phyloP scores from a whole-genome alignment of 1,284 basidiomycete genomes.

The Naganishia liquefaciens region DNA sequence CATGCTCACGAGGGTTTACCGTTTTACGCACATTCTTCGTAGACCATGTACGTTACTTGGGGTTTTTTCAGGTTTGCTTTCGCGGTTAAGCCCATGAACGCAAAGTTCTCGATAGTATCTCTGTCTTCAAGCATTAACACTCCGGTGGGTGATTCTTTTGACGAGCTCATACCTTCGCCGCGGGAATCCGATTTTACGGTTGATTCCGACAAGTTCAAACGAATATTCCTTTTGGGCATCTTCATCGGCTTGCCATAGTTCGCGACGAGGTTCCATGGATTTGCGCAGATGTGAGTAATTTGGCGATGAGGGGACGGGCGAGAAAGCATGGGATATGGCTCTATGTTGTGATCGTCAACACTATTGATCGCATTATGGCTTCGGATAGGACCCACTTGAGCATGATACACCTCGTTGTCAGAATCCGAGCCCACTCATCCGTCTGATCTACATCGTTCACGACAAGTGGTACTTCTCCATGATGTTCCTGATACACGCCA shows the following conservation, averaged over 20 bases:
- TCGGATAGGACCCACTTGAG: constrained; percentile 64
- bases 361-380: constrained; percentile 19
- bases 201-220: constrained; percentile 71
- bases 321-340: constrained; percentile 74
- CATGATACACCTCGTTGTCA: constrained; percentile 77
- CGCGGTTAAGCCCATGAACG: constrained; percentile 81
- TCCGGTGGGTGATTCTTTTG: too few relatives aligned
- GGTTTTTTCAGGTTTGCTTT: constrained; percentile 81
- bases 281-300: constrained; percentile 61
- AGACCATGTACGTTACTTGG: constrained; percentile 73
- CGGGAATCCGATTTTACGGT: constrained; percentile 18
- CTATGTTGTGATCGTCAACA: constrained; percentile 54
- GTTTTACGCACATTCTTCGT: constrained; percentile 80
- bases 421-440: constrained; percentile 70
- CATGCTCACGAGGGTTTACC: background rate
- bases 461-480: constrained; percentile 56
- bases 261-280: constrained; percentile 43
- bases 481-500: constrained; percentile 8
- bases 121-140: constrained; percentile 34
- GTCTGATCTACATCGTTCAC: constrained; percentile 69
- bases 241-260: constrained; percentile 65
- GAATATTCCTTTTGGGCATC: constrained; percentile 68
- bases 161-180: constrained; percentile 10
- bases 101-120: constrained; percentile 75
- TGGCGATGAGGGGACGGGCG: constrained; percentile 66